Evolutionary conservation across 352 stramenopile genomes (phyloP).

Genomic region (Globisporangium mamillatum): DNA sequence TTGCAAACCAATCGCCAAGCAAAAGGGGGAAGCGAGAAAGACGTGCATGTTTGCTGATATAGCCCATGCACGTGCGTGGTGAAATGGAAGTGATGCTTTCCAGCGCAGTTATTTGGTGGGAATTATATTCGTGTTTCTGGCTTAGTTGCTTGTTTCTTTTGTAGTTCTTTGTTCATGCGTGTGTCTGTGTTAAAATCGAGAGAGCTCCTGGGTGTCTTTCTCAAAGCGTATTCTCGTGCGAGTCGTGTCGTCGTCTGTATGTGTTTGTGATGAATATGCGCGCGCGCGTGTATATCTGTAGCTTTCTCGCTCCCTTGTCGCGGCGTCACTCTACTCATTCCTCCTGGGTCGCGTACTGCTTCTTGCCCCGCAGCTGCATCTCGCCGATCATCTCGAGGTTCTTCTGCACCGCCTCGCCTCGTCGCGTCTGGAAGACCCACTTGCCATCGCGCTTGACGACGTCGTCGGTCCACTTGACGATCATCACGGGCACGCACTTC

Average conservation of each 20-base stretch:
- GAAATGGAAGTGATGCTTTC: too few relatives aligned
- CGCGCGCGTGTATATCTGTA: not conserved
- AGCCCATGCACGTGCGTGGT: too few relatives aligned
- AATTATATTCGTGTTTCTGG: not conserved
- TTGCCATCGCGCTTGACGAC: constrained; percentile 71
- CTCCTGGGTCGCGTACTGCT: constrained; percentile 77
- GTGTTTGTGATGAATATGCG: not conserved
- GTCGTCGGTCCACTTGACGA: constrained; percentile 77
- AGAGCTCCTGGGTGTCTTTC: not conserved
- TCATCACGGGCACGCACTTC: constrained; percentile 84
- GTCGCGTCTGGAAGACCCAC: constrained; percentile 74
- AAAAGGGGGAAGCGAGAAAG: not conserved
- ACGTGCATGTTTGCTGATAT: too few relatives aligned
- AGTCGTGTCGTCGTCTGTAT: not conserved
- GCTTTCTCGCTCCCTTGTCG: not conserved
- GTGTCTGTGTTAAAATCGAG: not conserved
- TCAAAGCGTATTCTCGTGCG: not conserved
- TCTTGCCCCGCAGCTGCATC: constrained; percentile 87
- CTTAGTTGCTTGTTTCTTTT: not conserved
- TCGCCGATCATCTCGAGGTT: constrained; percentile 88
- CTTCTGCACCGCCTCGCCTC: constrained; percentile 80
- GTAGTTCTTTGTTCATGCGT: not conserved
- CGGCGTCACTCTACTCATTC: constrained; percentile 19
- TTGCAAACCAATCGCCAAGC: not conserved
- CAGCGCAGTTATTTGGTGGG: not conserved